Evolutionary conservation across 108 stramenopile species (phyloP), one percentile per base, ranked within the genome.

Genomic region (Cyclostephanos invisitatus): DNA sequence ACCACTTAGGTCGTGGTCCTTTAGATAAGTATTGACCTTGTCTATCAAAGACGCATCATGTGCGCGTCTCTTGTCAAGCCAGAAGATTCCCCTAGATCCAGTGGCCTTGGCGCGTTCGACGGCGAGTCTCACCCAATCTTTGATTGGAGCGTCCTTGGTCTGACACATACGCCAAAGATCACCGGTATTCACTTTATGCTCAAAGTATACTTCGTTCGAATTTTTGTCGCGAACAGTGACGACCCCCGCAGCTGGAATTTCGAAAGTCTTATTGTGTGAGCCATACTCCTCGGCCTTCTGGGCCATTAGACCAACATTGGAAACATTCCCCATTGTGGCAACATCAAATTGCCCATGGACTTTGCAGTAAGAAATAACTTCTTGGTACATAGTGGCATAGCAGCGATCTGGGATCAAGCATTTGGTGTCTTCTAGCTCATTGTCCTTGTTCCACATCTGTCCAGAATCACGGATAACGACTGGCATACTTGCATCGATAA

Each of bases 91-190:
- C 37, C 90, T 83, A 24, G 67, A 62, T 50, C 91, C 91, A 36
- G 93, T 91, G 37, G 90, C 89, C 25, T 83, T 82, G 40, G 93
- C 96, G 48, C 96, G 80, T 27, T 81, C 60, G 24, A 97, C 94
- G 36, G 96, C 94, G 44, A 97, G 77, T 25, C 80, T 83, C 38
- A 97, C 96, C 96, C 96, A 97, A 78, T 97, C 96, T 36, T 84
- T 77, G 70, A 97, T 94, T 58, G 96, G 88, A 21, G 84, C 88
- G 69, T 97, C 96, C 82, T 95, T 95, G 35, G 94, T 93, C 79
- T 95, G 94, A 69, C 94, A 94, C 96, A 95, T 95, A 37, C 96
- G 81, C 93, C 94, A 97, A 72, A 97, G 84, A 62, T 97, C 96
- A n/a, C 96, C 96, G 44, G 80, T 68, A 50, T 88, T 85, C 17